Conservation (phyloP, 192 early-diverging fungal genomes). For the Globomyces pollinis-pini region DNA sequence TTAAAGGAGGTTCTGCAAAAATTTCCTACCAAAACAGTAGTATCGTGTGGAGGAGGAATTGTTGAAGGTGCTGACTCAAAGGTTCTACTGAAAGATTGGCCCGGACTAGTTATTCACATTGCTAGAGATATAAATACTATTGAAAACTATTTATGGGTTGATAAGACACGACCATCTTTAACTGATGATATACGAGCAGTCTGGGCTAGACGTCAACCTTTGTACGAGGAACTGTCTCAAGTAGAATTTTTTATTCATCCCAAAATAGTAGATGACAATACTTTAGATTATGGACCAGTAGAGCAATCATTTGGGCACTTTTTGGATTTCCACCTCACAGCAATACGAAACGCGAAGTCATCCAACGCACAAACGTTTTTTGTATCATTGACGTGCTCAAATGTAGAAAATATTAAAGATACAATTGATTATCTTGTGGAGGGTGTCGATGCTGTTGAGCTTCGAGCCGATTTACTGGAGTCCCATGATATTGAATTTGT, state of each 20-base stretch:
- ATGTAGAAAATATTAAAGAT: slow-evolving; percentile 39
- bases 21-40: slow-evolving; percentile 55
- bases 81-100: slow-evolving; percentile 56
- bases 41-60: slow-evolving; percentile 93
- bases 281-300: slow-evolving; percentile 59
- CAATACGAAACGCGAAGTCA: slow-evolving; percentile 29
- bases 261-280: slow-evolving; percentile 17
- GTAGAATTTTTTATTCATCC: slow-evolving; percentile 69
- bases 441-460: slow-evolving; percentile 84
- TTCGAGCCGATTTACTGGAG: slow-evolving; percentile 82
- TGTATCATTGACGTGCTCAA: slow-evolving; percentile 71
- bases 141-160: slow-evolving; percentile 66
- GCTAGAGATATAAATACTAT: slow-evolving; percentile 73
- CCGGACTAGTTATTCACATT: slow-evolving; percentile 66
- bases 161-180: slow-evolving; percentile 77
- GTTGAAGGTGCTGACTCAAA: slow-evolving; percentile 75
- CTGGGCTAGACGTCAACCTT: slow-evolving; percentile 67
- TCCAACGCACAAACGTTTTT: slow-evolving; percentile 52
- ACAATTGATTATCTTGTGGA: slow-evolving; percentile 56
- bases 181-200: slow-evolving; percentile 72
- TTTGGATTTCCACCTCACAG: slow-evolving; percentile 42
- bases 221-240: slow-evolving; percentile 72
- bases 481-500: slow-evolving; percentile 55
- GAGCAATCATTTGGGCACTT: slow-evolving; percentile 70
- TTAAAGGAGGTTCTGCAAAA: slow-evolving; percentile 53